Conservation (phyloP, 441 rosid species). For the Bocquillonia castaneifolia region DNA sequence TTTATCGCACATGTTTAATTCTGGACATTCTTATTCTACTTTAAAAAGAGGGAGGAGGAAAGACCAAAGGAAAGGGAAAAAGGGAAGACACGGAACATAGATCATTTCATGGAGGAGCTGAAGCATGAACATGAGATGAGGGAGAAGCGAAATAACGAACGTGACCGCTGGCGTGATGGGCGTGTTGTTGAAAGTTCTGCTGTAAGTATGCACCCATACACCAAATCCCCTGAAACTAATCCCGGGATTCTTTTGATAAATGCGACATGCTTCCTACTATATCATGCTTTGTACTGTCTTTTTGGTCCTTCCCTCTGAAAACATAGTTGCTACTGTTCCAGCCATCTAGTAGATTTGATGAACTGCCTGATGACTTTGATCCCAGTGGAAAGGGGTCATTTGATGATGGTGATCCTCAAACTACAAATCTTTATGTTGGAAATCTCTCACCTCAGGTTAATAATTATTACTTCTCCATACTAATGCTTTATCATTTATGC, state of each 20-base stretch:
- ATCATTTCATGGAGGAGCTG: slow-evolving; percentile 96
- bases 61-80: slow-evolving; percentile 76
- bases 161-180: slow-evolving; percentile 80
- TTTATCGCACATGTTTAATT: slow-evolving; percentile 8
- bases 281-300: background rate
- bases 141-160: slow-evolving; percentile 95
- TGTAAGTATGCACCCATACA: slow-evolving; percentile 38
- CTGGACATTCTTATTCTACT: slow-evolving; percentile 19
- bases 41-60: slow-evolving; percentile 72
- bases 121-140: slow-evolving; percentile 97
- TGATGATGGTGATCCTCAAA: slow-evolving; percentile 99
- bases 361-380: slow-evolving; percentile 95
- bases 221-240: background rate
- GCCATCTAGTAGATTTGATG: slow-evolving; percentile 95
- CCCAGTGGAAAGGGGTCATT: slow-evolving; percentile 98
- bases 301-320: background rate
- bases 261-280: background rate
- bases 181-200: slow-evolving; percentile 57
- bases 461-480: slow-evolving; percentile 9
- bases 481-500: slow-evolving; percentile 4
- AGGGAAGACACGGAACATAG: slow-evolving; percentile 88
- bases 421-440: slow-evolving; percentile 97
- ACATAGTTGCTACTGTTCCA: slow-evolving; percentile 33
- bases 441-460: slow-evolving; percentile 91
- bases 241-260: background rate